These are phyloP conservation scores for Isochrysis galbana DNA, from an alignment of 78 protist species.

Conservation along the genomic window DNA sequence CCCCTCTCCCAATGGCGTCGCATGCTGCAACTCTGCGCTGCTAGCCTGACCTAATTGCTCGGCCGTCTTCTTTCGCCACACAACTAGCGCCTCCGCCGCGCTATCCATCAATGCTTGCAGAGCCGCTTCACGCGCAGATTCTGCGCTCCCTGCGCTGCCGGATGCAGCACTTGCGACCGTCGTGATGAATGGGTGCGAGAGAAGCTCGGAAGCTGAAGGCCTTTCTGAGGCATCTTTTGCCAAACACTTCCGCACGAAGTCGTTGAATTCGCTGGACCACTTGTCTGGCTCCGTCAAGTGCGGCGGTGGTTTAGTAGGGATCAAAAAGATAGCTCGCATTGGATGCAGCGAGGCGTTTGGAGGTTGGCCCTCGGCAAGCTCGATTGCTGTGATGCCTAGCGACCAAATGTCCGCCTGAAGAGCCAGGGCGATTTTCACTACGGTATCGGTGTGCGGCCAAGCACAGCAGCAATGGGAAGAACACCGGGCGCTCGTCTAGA, in stretches of 20 bases:
- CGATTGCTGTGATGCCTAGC: slow-evolving; percentile 97
- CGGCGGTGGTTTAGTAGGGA: slow-evolving; percentile 90
- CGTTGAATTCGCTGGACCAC: slow-evolving; percentile 71
- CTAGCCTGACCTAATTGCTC: background rate
- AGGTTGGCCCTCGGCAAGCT: slow-evolving; percentile 93
- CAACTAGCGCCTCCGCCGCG: background rate
- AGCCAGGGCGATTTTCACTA: too few relatives aligned
- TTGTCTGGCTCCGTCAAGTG: slow-evolving; percentile 77
- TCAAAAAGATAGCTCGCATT: slow-evolving; percentile 89
- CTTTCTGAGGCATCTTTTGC: slow-evolving; percentile 75
- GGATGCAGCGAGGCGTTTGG: slow-evolving; percentile 93
- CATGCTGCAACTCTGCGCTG: too few relatives aligned
- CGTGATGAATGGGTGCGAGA: background rate
- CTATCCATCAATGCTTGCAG: background rate
- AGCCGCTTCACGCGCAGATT: too few relatives aligned
- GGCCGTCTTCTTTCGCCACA: background rate
- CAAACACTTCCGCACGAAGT: slow-evolving; percentile 87
- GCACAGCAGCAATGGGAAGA: too few relatives aligned
- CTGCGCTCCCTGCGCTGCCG: too few relatives aligned
- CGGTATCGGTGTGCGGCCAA: too few relatives aligned
- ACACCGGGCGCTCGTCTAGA: too few relatives aligned
- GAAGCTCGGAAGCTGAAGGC: background rate
- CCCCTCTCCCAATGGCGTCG: too few relatives aligned
- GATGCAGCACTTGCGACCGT: background rate
- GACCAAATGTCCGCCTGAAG: slow-evolving; percentile 98